Conservation (phyloP, 495 filamentous ascomycete genomes). For the Penicillium soppii region DNA sequence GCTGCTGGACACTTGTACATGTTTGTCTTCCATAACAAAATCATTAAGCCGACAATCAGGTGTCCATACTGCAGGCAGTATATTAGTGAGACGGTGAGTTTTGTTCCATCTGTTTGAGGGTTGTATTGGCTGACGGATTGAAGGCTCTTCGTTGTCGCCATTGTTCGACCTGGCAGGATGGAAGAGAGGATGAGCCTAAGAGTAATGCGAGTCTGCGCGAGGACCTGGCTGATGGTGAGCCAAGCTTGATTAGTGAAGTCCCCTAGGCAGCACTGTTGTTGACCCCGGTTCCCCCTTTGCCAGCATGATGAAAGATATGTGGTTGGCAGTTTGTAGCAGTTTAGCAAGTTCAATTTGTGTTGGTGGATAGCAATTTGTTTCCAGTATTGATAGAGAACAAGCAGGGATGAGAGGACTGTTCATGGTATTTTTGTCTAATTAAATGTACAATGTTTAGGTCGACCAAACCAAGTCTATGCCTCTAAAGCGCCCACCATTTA, state of each 20-base stretch:
- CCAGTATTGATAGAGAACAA: background rate
- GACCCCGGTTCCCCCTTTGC: too few species aligned
- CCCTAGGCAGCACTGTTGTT: background rate
- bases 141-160: slow-evolving; percentile 66
- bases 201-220: background rate
- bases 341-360: background rate
- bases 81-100: slow-evolving; percentile 62
- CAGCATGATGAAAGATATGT: too few species aligned
- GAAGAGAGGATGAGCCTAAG: slow-evolving; percentile 55
- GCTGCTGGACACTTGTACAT: slow-evolving; percentile 65
- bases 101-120: background rate
- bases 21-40: slow-evolving; percentile 57
- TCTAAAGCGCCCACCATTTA: slow-evolving; percentile 5
- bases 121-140: background rate
- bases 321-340: background rate
- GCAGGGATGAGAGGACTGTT: too few species aligned
- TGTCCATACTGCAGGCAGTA: slow-evolving; percentile 71
- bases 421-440: background rate
- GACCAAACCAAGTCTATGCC: too few species aligned
- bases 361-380: background rate
- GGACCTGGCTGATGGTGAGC: background rate
- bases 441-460: slow-evolving; percentile 1
- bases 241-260: background rate
- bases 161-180: slow-evolving; percentile 77
- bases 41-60: slow-evolving; percentile 68